Conservation (phyloP, 1,284 basidiomycete species). For the Abortiporus biennis region DNA sequence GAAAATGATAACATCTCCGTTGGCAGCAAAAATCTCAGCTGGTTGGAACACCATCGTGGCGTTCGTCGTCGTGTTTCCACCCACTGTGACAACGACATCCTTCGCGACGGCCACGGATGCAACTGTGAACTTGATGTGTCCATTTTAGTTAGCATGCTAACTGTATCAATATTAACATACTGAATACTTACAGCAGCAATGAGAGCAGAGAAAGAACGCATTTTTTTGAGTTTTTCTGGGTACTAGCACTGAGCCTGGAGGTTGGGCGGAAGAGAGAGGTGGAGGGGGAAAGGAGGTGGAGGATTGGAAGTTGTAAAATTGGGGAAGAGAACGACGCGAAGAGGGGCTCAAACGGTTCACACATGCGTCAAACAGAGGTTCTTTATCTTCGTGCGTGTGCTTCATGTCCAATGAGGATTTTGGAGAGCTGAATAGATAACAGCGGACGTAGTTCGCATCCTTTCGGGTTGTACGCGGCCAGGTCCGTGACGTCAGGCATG, state of each 20-base stretch:
- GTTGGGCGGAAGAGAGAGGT: neutral
- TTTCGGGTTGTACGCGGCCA: too few species aligned
- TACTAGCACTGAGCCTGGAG: slow-evolving; percentile 2
- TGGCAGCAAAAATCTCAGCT: slow-evolving; percentile 34
- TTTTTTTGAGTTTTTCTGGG: too few species aligned
- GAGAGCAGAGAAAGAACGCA: slow-evolving; percentile 14
- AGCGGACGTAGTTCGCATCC: too few species aligned
- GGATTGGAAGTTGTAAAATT: neutral
- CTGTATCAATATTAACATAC: neutral
- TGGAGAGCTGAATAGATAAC: too few species aligned
- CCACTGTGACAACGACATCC: slow-evolving; percentile 39
- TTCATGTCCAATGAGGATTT: too few species aligned
- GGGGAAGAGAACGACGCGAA: neutral
- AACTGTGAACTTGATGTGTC: slow-evolving; percentile 14
- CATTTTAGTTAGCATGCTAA: slow-evolving; percentile 5
- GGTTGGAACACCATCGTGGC: slow-evolving; percentile 41
- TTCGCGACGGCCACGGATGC: slow-evolving; percentile 25
- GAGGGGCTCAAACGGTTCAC: neutral
- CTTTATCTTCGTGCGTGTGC: neutral
- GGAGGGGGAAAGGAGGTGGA: neutral
- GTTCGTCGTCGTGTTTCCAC: slow-evolving; percentile 38
- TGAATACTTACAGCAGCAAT: slow-evolving; percentile 15
- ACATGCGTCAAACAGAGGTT: neutral
- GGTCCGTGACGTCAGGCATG: too few species aligned
- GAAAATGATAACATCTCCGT: slow-evolving; percentile 47